Evolutionary conservation across 495 filamentous ascomycete genomes (phyloP).

Genomic region (Tuber microsphaerosporum): DNA sequence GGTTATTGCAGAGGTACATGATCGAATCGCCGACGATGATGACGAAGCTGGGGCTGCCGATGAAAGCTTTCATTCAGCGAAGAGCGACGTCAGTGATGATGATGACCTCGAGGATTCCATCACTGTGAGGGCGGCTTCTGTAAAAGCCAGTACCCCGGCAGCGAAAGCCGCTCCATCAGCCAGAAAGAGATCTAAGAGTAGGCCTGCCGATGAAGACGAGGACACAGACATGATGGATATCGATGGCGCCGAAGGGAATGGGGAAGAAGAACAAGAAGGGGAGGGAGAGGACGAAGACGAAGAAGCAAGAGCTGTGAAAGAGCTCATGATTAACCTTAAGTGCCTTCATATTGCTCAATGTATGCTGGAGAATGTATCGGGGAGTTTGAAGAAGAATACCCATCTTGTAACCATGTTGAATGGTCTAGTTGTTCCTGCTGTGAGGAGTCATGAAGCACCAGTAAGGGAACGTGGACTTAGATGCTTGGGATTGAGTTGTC

Average conservation of each 20-base stretch:
- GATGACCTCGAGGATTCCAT: slow-evolving; percentile 43
- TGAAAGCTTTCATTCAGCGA: slow-evolving; percentile 87
- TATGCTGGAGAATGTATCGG: slow-evolving; percentile 86
- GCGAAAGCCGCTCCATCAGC: background rate
- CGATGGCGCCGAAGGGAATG: slow-evolving; percentile 47
- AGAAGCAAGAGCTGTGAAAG: slow-evolving; percentile 71
- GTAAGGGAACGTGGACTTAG: slow-evolving; percentile 83
- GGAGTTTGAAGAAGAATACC: slow-evolving; percentile 74
- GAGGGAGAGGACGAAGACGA: slow-evolving; percentile 60
- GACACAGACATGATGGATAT: slow-evolving; percentile 33
- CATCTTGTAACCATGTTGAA: slow-evolving; percentile 91
- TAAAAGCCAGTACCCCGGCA: slow-evolving; percentile 8
- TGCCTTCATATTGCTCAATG: slow-evolving; percentile 95
- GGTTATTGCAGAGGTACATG: slow-evolving; percentile 90
- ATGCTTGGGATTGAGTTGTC: slow-evolving; percentile 81
- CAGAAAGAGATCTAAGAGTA: slow-evolving; percentile 4
- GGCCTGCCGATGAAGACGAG: slow-evolving; percentile 19
- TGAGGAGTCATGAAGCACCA: slow-evolving; percentile 83
- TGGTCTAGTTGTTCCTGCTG: slow-evolving; percentile 89
- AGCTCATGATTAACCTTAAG: slow-evolving; percentile 96
- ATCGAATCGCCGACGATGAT: slow-evolving; percentile 65
- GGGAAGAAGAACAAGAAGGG: slow-evolving; percentile 47
- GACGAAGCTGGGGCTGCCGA: slow-evolving; percentile 52
- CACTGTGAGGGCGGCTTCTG: slow-evolving; percentile 30
- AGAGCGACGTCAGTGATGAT: slow-evolving; percentile 69